These are phyloP conservation scores for Ascochyta viciae-villosae DNA, from an alignment of 2,329 filamentous ascomycete genomes.

Conservation along the genomic window DNA sequence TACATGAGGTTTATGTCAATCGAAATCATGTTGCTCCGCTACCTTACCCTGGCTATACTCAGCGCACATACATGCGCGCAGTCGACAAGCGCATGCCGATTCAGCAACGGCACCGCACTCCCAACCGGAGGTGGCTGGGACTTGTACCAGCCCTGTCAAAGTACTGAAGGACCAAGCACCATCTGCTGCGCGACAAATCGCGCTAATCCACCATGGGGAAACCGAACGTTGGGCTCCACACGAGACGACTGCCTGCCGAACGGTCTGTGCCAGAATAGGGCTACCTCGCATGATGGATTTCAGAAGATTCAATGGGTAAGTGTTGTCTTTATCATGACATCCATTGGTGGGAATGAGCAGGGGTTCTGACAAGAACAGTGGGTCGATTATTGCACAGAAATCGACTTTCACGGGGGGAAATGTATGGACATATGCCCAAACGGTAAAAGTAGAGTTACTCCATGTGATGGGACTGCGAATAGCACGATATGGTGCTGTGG, in stretches of 20 bases:
- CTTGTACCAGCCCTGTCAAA: background rate
- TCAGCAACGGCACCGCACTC: background rate
- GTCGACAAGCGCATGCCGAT: background rate
- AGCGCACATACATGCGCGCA: background rate
- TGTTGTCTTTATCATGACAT: background rate
- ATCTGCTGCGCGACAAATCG: background rate
- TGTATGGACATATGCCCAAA: conserved; percentile 1
- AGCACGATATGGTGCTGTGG: conserved; percentile 1
- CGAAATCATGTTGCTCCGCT: background rate
- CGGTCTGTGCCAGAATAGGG: background rate
- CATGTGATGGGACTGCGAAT: background rate
- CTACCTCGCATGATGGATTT: background rate
- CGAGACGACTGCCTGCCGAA: background rate
- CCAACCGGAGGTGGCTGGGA: background rate
- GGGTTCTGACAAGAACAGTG: background rate
- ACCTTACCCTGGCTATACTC: background rate
- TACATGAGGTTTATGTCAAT: background rate
- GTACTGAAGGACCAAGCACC: background rate
- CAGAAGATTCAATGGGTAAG: background rate
- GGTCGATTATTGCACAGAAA: conserved; percentile 1
- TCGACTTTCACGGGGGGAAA: background rate
- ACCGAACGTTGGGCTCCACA: background rate
- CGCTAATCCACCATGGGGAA: background rate
- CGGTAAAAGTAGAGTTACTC: background rate
- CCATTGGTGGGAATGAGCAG: background rate